These are phyloP conservation scores for Myriangium duriaei DNA, from an alignment of 2,329 filamentous ascomycete genomes.

Conservation along the genomic window DNA sequence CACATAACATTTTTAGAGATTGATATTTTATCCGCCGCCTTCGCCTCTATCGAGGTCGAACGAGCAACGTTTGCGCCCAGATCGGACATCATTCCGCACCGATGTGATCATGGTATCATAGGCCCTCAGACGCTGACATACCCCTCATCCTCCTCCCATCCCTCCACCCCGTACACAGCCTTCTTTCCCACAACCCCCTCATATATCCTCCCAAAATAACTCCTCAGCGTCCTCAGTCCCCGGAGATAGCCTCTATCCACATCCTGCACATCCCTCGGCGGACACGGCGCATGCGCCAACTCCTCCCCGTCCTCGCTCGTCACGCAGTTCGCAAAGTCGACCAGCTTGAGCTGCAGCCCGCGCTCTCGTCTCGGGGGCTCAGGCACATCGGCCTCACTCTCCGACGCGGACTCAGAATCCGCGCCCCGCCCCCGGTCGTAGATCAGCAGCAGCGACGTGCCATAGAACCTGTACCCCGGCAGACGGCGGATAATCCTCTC, in stretches of 20 bases:
- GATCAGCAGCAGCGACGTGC: constrained; percentile 84
- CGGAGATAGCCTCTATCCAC: constrained; percentile 84
- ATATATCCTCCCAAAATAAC: constrained; percentile 81
- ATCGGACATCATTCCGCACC: no score
- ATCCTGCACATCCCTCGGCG: constrained; percentile 65
- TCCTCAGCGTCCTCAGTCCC: constrained; percentile 62
- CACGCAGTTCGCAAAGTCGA: constrained; percentile 96
- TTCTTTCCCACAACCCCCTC: constrained; percentile 45
- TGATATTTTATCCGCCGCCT: no score
- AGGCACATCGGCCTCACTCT: not conserved
- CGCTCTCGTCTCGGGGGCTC: constrained; percentile 19
- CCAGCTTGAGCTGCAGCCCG: constrained; percentile 82
- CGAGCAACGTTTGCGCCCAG: no score
- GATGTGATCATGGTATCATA: no score
- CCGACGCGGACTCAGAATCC: constrained; percentile 25
- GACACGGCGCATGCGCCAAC: constrained; percentile 51
- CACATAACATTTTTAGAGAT: no score
- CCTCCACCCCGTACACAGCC: constrained; percentile 14
- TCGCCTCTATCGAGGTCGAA: no score
- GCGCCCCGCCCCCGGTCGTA: constrained; percentile 68
- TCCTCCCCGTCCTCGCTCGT: constrained; percentile 61
- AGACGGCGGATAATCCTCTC: constrained; percentile 72
- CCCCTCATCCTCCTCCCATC: constrained; percentile 11
- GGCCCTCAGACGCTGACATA: constrained; percentile 9
- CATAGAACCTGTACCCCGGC: constrained; percentile 85